Conservation (phyloP, 768 basidiomycete species). For the Pleurotus tuber-regium region DNA sequence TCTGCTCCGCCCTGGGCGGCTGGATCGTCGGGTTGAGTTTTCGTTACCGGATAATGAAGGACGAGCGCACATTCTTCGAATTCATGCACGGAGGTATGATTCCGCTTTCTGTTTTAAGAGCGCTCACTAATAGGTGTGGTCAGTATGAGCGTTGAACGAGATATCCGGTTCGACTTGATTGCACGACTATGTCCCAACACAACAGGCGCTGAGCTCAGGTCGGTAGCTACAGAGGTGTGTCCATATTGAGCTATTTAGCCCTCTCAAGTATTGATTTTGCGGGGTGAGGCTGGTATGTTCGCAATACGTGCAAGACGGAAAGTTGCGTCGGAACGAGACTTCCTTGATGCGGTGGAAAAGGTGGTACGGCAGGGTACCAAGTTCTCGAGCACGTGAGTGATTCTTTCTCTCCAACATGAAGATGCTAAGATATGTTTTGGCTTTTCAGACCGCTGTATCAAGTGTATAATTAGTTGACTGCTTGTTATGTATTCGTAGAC, state of each 20-base stretch:
- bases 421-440: slow-evolving; percentile 11
- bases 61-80: slow-evolving; percentile 92
- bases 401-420: slow-evolving; percentile 12
- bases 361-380: slow-evolving; percentile 97
- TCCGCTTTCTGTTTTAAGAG: neutral
- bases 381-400: slow-evolving; percentile 91
- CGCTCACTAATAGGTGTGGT: slow-evolving; percentile 11
- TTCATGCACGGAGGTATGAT: slow-evolving; percentile 87
- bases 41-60: slow-evolving; percentile 93
- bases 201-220: slow-evolving; percentile 96
- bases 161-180: slow-evolving; percentile 97
- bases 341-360: slow-evolving; percentile 97
- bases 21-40: slow-evolving; percentile 98
- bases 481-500: slow-evolving; percentile 12
- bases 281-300: slow-evolving; percentile 94
- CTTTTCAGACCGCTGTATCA: slow-evolving; percentile 80
- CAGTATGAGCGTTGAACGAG: slow-evolving; percentile 96
- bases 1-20: slow-evolving; percentile 88
- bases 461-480: slow-evolving; percentile 77
- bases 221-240: slow-evolving; percentile 91
- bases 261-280: slow-evolving; percentile 2
- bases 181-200: slow-evolving; percentile 97
- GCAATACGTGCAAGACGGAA: slow-evolving; percentile 96
- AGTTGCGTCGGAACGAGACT: slow-evolving; percentile 96
- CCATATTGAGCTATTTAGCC: neutral